Percentiles rank a stretch among this genome's conserved stretches.
phyloP scores from a whole-genome alignment of 148 eudicot genomes.

The Salicornia ramosissima region DNA sequence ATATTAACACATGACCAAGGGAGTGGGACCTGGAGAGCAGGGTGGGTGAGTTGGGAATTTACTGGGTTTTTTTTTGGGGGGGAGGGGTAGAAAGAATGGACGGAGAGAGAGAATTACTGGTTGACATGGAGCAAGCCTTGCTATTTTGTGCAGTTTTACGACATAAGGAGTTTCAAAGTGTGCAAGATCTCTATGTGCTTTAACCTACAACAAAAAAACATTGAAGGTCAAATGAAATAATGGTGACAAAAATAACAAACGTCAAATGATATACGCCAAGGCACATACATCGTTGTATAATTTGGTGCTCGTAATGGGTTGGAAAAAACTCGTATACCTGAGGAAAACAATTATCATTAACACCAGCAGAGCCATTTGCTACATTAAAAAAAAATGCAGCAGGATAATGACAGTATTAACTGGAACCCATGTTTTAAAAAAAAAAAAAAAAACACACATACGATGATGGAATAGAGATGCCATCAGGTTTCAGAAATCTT shows the following conservation, averaged over 20 bases:
- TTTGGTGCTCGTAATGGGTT: constrained; percentile 85
- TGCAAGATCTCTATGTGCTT: constrained; percentile 78
- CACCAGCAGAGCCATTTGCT: not conserved
- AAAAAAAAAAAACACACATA: constrained; percentile 30
- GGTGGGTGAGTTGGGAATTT: not conserved
- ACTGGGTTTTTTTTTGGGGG: not conserved
- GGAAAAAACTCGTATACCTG: constrained; percentile 95
- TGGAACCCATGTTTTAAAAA: not conserved
- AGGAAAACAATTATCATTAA: constrained; percentile 3
- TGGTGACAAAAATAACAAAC: not conserved
- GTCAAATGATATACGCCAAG: too few species aligned
- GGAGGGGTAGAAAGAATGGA: not conserved
- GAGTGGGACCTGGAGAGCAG: too few species aligned
- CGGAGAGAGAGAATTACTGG: constrained; percentile 45
- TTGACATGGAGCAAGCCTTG: constrained; percentile 80
- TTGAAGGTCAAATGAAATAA: constrained; percentile 4
- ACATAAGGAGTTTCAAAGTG: constrained; percentile 98
- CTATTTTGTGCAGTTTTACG: constrained; percentile 84
- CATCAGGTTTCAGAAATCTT: constrained; percentile 81
- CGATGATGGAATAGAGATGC: constrained; percentile 97
- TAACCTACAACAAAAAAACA: constrained; percentile 44
- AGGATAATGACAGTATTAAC: not conserved
- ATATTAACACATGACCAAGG: not conserved
- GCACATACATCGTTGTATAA: constrained; percentile 72
- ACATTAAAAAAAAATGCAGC: not conserved